Evolutionary conservation across 2,329 filamentous ascomycete genomes (phyloP).

Genomic region (Aspergillus quadricinctus): DNA sequence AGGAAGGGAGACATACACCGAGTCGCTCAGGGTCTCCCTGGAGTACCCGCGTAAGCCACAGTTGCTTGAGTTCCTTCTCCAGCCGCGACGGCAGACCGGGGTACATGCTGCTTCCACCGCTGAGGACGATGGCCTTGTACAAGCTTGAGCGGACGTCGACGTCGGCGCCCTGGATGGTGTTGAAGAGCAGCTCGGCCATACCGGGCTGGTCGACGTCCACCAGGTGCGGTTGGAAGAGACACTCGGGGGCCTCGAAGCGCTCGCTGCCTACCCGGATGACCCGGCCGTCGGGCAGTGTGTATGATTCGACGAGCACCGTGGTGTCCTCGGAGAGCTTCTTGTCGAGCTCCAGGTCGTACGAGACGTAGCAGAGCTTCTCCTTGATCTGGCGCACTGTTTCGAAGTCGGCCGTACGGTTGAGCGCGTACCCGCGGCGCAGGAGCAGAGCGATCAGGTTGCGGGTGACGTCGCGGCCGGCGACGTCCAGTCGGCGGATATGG

Average conservation of each 20-base stretch:
- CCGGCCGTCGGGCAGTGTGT: constrained; percentile 92
- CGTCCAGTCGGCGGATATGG: constrained; percentile 86
- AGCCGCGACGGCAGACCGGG: constrained; percentile 87
- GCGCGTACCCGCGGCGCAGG: constrained; percentile 86
- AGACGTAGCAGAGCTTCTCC: constrained; percentile 99
- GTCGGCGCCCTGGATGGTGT: constrained; percentile 94
- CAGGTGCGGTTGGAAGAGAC: constrained; percentile 95
- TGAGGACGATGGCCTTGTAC: constrained; percentile 96
- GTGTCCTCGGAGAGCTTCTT: constrained; percentile 96
- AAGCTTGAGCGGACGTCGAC: constrained; percentile 90
- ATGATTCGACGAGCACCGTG: constrained; percentile 93
- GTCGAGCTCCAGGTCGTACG: constrained; percentile 94
- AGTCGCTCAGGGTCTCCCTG: constrained; percentile 88
- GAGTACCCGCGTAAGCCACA: constrained; percentile 91
- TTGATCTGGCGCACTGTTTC: constrained; percentile 99
- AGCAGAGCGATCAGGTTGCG: constrained; percentile 95
- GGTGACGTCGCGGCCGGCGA: constrained; percentile 96
- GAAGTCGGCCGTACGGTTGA: constrained; percentile 98
- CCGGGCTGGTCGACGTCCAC: constrained; percentile 97
- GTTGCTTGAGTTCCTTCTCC: constrained; percentile 98
- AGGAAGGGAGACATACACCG: constrained; percentile 49
- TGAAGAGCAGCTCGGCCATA: constrained; percentile 96
- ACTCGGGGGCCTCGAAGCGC: constrained; percentile 96
- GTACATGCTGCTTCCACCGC: constrained; percentile 98
- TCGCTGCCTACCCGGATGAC: constrained; percentile 96